Evolutionary conservation across 371 early-diverging fungal genomes (phyloP).

Genomic region (Enterocytospora artemiae): DNA sequence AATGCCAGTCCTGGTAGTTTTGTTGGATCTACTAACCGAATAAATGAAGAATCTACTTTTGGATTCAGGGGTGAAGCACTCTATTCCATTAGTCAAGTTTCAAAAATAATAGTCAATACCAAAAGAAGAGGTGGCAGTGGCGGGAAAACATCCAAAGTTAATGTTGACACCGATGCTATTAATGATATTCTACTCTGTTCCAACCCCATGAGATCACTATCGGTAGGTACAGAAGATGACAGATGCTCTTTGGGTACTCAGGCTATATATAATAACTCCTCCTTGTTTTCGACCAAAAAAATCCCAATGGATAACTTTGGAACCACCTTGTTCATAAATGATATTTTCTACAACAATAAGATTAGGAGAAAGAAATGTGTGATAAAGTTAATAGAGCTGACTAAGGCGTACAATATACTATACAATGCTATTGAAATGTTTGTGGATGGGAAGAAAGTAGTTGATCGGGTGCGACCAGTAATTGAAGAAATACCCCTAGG

Average conservation of each 20-base stretch:
- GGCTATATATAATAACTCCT: slow-evolving; percentile 24
- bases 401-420: slow-evolving; percentile 34
- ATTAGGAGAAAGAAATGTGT: slow-evolving; percentile 43
- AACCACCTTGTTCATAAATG: slow-evolving; percentile 41
- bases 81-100: slow-evolving; percentile 80
- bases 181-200: background rate
- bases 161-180: background rate
- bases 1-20: slow-evolving; percentile 32
- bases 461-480: background rate
- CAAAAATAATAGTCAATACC: slow-evolving; percentile 69
- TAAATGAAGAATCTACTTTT: too few species aligned
- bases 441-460: background rate
- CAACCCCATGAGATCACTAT: background rate
- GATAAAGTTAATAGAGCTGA: slow-evolving; percentile 37
- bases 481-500: background rate
- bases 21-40: too few species aligned
- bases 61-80: slow-evolving; percentile 97
- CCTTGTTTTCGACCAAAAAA: slow-evolving; percentile 24
- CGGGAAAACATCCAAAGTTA: slow-evolving; percentile 4
- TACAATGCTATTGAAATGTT: slow-evolving; percentile 15
- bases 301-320: slow-evolving; percentile 31
- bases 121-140: slow-evolving; percentile 12
- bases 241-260: background rate
- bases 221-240: background rate
- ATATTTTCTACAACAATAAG: slow-evolving; percentile 53